Evolutionary conservation across 345 rosid genomes (phyloP), one percentile per base, ranked within the genome.

Genomic region (Hibiscus trionum): DNA sequence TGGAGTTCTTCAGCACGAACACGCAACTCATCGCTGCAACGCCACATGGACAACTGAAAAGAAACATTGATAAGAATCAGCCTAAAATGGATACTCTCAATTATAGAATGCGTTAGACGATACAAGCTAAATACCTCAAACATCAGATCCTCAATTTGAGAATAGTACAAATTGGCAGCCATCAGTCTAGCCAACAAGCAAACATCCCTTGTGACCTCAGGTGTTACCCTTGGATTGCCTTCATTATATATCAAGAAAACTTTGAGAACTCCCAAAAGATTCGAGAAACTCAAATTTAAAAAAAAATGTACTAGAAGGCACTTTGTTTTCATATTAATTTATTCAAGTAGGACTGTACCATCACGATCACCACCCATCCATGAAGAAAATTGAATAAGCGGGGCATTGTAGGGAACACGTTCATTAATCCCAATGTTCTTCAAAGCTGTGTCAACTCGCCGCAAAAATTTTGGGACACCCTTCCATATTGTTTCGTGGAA

Each of bases 311-410:
- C 1, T 8, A 44, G 14, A 15, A 24, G 11, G 19, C 4, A 49
- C 24, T 10, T 2, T 27, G 26, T 16, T 24, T 27, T 67, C 9
- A 15, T 27, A 49, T 27, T 49, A 7, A 67, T 27, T 66, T 50
- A 26, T n/a, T 50, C 26, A 31, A 29, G 35, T 24, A 67, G 69
- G 72, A 77, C 49, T 77, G 11, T 82, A 95, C 99, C 99, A 82
- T 96, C 99, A 75, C 98, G 99, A 78, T 96, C 98, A 52, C 99
- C 99, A 19, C 99, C 99, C 99, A 96, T 96, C 99, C 98, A 96
- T 14, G 99, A 96, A 68, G 99, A 93, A 82, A 96, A 96, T 66
- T 96, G 99, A 73, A 96, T 96, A 26, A 96, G 86, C 15, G 99
- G 99, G 3, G 98, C 99, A 80, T 96, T 96, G 75, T 96, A 96